Evolutionary conservation across 1,284 basidiomycete genomes (phyloP).

Genomic region (Boletus sp.): DNA sequence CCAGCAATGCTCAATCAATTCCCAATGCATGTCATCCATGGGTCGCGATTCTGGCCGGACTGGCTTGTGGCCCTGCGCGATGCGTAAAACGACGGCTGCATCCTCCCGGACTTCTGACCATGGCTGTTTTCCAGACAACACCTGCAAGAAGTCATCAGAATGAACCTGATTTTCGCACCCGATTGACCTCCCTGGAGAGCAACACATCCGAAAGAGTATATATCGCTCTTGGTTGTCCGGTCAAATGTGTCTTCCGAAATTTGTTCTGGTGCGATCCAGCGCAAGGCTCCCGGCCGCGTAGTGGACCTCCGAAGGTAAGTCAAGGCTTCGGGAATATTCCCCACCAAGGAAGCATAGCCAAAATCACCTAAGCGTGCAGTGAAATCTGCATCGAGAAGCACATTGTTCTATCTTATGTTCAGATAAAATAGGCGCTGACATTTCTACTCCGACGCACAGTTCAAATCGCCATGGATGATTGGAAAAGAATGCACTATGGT

Average conservation of each 20-base stretch:
- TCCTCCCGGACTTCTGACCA: neutral
- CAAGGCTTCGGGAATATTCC: neutral
- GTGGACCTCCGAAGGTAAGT: neutral
- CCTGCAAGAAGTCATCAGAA: neutral
- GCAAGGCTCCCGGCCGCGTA: neutral
- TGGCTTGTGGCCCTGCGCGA: neutral
- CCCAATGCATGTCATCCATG: neutral
- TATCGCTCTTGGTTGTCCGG: neutral
- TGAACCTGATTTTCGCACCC: neutral
- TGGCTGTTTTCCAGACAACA: neutral
- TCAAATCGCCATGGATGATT: neutral
- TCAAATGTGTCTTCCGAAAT: neutral
- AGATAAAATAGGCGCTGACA: neutral
- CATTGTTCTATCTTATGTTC: neutral
- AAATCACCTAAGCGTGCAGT: neutral
- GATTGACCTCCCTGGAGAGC: neutral
- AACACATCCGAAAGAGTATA: conserved; percentile 1
- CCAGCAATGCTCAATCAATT: neutral
- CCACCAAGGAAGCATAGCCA: neutral
- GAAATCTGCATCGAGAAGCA: neutral
- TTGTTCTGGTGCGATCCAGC: neutral
- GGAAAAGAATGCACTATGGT: neutral
- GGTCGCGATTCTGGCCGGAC: neutral
- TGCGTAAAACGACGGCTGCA: neutral
- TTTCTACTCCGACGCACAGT: neutral